Evolutionary conservation across 441 rosid species (phyloP).

Genomic region (Mallotus japonicus): DNA sequence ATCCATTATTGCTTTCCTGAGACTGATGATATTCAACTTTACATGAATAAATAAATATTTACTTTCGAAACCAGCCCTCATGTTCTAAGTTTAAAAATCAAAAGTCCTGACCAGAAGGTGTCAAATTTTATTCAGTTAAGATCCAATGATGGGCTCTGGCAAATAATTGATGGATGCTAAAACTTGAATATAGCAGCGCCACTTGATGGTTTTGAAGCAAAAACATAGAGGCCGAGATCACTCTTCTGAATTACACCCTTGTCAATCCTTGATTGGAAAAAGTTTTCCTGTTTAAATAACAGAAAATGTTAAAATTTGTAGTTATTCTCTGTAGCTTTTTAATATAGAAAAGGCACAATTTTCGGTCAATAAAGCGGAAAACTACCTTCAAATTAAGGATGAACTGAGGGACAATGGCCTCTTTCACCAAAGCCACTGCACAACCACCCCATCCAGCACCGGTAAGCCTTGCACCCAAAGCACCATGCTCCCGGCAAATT

Average conservation of each 20-base stretch:
- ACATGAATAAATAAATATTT: neutral
- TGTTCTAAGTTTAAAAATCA: neutral
- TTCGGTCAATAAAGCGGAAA: too few species aligned
- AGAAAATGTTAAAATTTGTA: neutral
- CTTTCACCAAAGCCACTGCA: slow-evolving; percentile 86
- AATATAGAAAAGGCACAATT: neutral
- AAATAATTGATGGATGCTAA: slow-evolving; percentile 18
- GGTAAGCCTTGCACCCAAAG: slow-evolving; percentile 96
- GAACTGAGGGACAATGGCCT: slow-evolving; percentile 72
- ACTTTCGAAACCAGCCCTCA: neutral
- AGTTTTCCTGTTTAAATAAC: slow-evolving; percentile 56
- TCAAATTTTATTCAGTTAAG: slow-evolving; percentile 5
- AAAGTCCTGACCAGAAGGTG: neutral
- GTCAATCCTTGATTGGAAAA: slow-evolving; percentile 74
- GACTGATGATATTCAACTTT: neutral
- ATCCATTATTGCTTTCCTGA: neutral
- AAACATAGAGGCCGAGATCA: slow-evolving; percentile 82
- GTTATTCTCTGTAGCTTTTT: neutral
- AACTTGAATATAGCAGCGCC: slow-evolving; percentile 92
- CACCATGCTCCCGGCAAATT: slow-evolving; percentile 57
- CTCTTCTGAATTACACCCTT: slow-evolving; percentile 61
- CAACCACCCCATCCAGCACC: slow-evolving; percentile 99
- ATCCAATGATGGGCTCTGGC: neutral
- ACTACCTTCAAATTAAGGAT: slow-evolving; percentile 74
- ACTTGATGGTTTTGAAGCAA: slow-evolving; percentile 97